phyloP scores from a whole-genome alignment of 169 alveolate species.

The Plasmodium falciparum region DNA sequence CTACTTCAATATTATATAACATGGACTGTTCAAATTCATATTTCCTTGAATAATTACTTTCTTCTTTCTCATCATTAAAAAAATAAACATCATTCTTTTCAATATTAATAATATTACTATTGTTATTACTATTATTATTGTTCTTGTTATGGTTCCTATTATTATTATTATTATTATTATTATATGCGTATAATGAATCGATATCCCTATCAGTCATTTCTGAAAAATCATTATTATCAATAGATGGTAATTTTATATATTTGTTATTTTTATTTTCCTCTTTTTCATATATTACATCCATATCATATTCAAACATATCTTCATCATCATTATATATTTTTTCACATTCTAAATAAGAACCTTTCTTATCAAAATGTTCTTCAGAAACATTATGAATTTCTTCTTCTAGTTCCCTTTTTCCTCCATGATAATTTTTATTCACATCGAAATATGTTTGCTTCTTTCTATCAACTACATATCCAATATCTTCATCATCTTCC shows the following conservation, averaged over 20 bases:
- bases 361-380: background rate
- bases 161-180: background rate
- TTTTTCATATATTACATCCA: constrained; percentile 10
- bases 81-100: background rate
- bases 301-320: constrained; percentile 1
- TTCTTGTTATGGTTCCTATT: too few relatives aligned
- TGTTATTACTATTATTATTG: too few relatives aligned
- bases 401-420: background rate
- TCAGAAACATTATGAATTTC: constrained; percentile 2
- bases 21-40: background rate
- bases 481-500: too few relatives aligned
- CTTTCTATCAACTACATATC: too few relatives aligned
- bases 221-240: constrained; percentile 32
- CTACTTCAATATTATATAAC: background rate
- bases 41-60: background rate
- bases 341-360: constrained; percentile 23
- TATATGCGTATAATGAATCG: background rate
- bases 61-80: background rate
- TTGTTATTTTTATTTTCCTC: constrained; percentile 6
- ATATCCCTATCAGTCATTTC: constrained; percentile 8
- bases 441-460: too few relatives aligned
- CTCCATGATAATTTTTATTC: too few relatives aligned
- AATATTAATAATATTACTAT: background rate
- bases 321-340: constrained; percentile 21
- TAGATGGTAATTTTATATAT: constrained; percentile 38